Evolutionary conservation across 2,329 filamentous ascomycete species (phyloP), one percentile per base, ranked within the genome.

Genomic region (Colletotrichum sp.): DNA sequence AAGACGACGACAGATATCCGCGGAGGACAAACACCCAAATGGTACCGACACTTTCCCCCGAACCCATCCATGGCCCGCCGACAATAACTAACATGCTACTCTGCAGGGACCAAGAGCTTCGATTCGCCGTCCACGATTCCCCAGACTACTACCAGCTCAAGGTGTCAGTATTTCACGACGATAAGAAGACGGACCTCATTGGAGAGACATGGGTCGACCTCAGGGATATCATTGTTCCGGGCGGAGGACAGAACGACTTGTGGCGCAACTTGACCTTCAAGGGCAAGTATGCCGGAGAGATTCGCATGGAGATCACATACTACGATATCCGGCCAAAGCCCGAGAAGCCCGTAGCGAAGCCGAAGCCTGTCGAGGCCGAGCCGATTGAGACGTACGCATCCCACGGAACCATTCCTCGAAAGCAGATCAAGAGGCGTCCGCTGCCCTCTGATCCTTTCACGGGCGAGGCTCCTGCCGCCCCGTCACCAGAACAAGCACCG

Each of bases 91-190:
- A 76, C 44, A 32, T 26, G 4, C 36, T 13, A 6, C 64, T 65
- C 64, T 78, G 30, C 82, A 99, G 97, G 97, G 97, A 99, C 84
- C 95, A 99, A 86, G 97, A 99, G 85, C 91, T 99, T 60, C 95
- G 97, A 77, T 99, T 99, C 83, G 95, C 92, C 60, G 97, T 99
- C 18, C 96, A 98, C 89, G 96, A 99, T 82, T 98, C 96, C 18
- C 93, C 96, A 21, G 97, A 99, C 86, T 99, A 99, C 88, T 96
- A 95, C 86, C 95, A 96, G 83, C 90, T 99, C 73, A 99, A 99
- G 84, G 90, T 99, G 18, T 98, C 96, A 4, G 92, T 99, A 8
- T 99, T 99, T 87, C 98, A 98, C 83, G 97, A 99, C 81, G 97
- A 99, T 86, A 99, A 98, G 88, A 98, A 94, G 87, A 99, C 96